These are phyloP conservation scores for Gnaphalium uliginosum DNA, from an alignment of 129 eudicot species.

Conservation along the genomic window DNA sequence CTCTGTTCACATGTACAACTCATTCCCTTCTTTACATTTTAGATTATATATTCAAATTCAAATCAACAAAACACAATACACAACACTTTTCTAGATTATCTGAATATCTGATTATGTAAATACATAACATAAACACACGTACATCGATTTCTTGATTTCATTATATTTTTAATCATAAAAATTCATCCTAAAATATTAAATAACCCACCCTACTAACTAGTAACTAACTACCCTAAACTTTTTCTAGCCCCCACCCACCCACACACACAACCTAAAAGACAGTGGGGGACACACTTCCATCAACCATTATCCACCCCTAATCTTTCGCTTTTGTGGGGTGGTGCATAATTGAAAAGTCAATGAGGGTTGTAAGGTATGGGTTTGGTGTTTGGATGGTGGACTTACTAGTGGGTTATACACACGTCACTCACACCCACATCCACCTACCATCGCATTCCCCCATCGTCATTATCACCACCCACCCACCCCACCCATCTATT, in stretches of 20 bases:
- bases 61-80: too few species aligned
- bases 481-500: constrained; percentile 23
- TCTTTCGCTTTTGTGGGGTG: background rate
- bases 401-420: constrained; percentile 19
- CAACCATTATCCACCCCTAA: constrained; percentile 31
- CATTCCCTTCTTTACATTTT: too few species aligned
- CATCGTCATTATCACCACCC: constrained; percentile 27
- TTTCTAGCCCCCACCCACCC: background rate
- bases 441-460: constrained; percentile 31
- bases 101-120: too few species aligned
- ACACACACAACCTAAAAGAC: background rate
- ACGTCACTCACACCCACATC: constrained; percentile 28
- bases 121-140: too few species aligned
- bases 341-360: constrained; percentile 33
- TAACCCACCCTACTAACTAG: background rate
- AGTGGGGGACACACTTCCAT: constrained; percentile 22
- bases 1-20: too few species aligned
- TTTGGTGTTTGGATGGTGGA: constrained; percentile 35
- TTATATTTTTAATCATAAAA: too few species aligned
- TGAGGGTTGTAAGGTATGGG: constrained; percentile 25
- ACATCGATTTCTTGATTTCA: too few species aligned
- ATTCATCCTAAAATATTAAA: too few species aligned
- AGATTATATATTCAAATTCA: too few species aligned
- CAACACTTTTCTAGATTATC: too few species aligned
- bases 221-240: background rate